A percentile compares a stretch with the other conserved stretches of the same genome.
Evolutionary conservation across 2,329 filamentous ascomycete species (phyloP).

Genomic region (Davidsoniella virescens): DNA sequence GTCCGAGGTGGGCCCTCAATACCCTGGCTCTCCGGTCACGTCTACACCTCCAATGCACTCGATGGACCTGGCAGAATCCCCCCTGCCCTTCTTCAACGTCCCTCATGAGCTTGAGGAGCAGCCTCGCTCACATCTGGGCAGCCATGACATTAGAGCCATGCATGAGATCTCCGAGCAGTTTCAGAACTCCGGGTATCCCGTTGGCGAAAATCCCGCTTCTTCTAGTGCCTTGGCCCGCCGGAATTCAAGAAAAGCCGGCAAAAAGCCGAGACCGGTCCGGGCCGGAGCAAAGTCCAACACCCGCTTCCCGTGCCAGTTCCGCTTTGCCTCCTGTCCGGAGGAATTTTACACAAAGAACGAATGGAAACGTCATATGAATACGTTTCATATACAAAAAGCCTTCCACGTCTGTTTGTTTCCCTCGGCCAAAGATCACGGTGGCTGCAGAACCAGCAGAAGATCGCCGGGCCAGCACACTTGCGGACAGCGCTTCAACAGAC

Average conservation of each 20-base stretch:
- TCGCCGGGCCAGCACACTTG: conserved; percentile 15
- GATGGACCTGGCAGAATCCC: too few relatives aligned
- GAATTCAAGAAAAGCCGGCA: neutral
- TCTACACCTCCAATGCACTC: too few relatives aligned
- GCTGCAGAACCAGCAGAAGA: conserved; percentile 24
- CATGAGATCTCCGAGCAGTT: too few relatives aligned
- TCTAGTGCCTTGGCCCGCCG: neutral
- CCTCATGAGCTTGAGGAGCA: too few relatives aligned
- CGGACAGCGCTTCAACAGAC: conserved; percentile 65
- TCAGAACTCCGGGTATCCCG: too few relatives aligned
- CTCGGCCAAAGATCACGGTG: conserved; percentile 23
- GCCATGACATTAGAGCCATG: too few relatives aligned
- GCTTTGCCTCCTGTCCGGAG: conserved; percentile 56
- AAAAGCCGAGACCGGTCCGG: too few relatives aligned
- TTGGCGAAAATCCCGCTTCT: neutral
- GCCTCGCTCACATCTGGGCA: too few relatives aligned
- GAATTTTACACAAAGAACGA: conserved; percentile 76
- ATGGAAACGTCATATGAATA: conserved; percentile 79
- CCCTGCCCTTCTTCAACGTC: too few relatives aligned
- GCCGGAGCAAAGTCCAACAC: neutral
- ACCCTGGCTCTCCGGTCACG: too few relatives aligned
- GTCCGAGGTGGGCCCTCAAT: too few relatives aligned
- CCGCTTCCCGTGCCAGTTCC: conserved; percentile 47
- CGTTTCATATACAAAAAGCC: conserved; percentile 59
- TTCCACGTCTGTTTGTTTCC: conserved; percentile 52